A percentile compares a stretch with the other conserved stretches of the same genome.
phyloP scores from a whole-genome alignment of 163 green algal genomes.

The Scenedesmus sp. region DNA sequence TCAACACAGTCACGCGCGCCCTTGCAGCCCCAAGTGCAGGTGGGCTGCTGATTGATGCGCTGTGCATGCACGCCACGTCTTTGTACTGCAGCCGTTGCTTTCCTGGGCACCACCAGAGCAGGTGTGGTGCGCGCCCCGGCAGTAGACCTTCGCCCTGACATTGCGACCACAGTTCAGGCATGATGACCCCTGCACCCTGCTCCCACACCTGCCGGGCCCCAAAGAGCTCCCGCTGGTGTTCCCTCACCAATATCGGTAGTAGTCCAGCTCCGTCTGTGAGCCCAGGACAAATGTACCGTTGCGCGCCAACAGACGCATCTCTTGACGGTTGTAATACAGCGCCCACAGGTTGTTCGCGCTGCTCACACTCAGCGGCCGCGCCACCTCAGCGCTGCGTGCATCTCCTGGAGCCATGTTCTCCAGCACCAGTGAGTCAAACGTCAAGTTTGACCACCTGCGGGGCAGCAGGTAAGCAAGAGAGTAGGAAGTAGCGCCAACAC shows the following conservation, averaged over 20 bases:
- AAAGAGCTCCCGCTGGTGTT: neutral
- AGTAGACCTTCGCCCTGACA: no score
- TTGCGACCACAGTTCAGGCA: no score
- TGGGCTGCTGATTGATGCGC: neutral
- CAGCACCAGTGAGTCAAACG: constrained; percentile 39
- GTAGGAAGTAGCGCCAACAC: neutral
- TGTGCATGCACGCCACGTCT: no score
- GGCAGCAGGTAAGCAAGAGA: neutral
- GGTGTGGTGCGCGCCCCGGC: no score
- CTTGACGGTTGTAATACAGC: neutral
- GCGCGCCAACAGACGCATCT: neutral
- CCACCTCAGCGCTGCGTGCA: constrained; percentile 32
- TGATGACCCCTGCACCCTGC: no score
- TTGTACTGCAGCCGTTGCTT: no score
- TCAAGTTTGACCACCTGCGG: constrained; percentile 29
- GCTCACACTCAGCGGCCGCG: constrained; percentile 17
- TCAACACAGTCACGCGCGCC: neutral
- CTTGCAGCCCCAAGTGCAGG: neutral
- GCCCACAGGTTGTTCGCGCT: constrained; percentile 45
- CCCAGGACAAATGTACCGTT: neutral
- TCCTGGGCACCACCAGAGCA: no score
- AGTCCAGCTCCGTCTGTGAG: constrained; percentile 24
- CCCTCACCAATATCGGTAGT: constrained; percentile 39
- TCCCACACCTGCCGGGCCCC: no score
- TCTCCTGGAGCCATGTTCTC: constrained; percentile 50